Percentiles rank a stretch among this genome's conserved stretches.
Conservation (phyloP, 1,284 basidiomycete genomes). For the Acaromyces ingoldii region DNA sequence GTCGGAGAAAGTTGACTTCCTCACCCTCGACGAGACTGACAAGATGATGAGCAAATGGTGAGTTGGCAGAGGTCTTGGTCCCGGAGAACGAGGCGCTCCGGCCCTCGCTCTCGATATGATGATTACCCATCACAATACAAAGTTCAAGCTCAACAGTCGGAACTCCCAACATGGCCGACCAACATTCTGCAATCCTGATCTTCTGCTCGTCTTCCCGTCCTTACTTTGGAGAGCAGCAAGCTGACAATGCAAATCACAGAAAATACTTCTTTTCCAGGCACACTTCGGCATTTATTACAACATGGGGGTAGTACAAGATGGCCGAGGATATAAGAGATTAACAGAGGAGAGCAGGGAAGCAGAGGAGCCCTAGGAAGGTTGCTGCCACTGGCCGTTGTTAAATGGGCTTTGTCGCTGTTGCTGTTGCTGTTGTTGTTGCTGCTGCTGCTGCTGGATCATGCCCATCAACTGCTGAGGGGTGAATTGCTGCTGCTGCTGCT, state of each 20-base stretch:
- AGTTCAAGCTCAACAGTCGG: conserved; percentile 25
- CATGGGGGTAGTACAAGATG: too few relatives aligned
- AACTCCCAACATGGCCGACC: conserved; percentile 11
- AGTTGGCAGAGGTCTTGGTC: background rate
- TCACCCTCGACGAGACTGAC: background rate
- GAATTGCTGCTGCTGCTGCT: conserved; percentile 8
- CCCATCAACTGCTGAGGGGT: background rate
- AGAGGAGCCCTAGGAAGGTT: too few relatives aligned
- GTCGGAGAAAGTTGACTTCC: background rate
- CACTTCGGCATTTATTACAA: too few relatives aligned
- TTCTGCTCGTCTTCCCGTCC: too few relatives aligned
- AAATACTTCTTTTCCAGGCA: too few relatives aligned
- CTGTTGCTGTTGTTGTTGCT: conserved; percentile 3
- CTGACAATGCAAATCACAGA: too few relatives aligned
- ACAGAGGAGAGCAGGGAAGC: too few relatives aligned
- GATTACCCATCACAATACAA: conserved; percentile 24
- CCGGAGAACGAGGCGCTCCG: background rate
- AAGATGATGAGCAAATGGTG: background rate
- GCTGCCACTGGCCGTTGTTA: too few relatives aligned
- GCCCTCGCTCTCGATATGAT: conserved; percentile 3
- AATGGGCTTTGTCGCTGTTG: too few relatives aligned
- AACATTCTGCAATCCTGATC: conserved; percentile 33
- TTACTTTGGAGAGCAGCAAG: too few relatives aligned
- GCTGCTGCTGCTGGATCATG: background rate
- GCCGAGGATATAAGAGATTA: too few relatives aligned